A percentile compares a stretch with the other conserved stretches of the same genome.
Conservation (phyloP, 768 basidiomycete species). For the Russula sp. region DNA sequence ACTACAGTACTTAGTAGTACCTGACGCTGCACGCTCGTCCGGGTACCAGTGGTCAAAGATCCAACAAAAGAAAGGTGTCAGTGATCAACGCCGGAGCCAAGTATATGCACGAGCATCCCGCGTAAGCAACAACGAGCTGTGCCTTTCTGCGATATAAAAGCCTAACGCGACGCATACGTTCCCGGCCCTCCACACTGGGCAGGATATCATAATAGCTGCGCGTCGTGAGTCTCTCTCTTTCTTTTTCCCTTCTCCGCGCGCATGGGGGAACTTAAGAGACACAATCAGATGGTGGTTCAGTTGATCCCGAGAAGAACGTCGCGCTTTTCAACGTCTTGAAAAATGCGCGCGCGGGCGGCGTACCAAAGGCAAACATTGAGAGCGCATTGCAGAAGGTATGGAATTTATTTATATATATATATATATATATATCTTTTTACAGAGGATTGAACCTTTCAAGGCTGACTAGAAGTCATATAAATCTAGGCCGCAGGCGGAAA, state of each 20-base stretch:
- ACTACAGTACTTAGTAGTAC: no score
- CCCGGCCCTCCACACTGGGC: no score
- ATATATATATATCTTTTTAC: no score
- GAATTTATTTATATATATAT: no score
- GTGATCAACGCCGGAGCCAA: constrained; percentile 25
- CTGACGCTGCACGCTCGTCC: no score
- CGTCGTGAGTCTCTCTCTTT: constrained; percentile 25
- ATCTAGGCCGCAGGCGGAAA: constrained; percentile 19
- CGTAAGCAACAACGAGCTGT: constrained; percentile 17
- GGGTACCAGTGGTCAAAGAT: constrained; percentile 30
- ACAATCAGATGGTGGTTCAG: constrained; percentile 26
- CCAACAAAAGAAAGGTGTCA: constrained; percentile 29
- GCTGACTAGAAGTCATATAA: no score
- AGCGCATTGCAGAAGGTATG: constrained; percentile 28
- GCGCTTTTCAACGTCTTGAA: constrained; percentile 26
- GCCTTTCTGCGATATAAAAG: not conserved
- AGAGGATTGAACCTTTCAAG: no score
- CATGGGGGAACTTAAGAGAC: not conserved
- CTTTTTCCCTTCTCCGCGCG: not conserved
- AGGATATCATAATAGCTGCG: constrained; percentile 30
- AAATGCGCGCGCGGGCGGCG: constrained; percentile 25
- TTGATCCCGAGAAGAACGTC: constrained; percentile 24
- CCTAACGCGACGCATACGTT: no score
- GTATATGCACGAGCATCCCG: constrained; percentile 23
- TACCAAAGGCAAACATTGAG: constrained; percentile 30